Conservation (phyloP, 345 rosid genomes). For the Ricinus communis region DNA sequence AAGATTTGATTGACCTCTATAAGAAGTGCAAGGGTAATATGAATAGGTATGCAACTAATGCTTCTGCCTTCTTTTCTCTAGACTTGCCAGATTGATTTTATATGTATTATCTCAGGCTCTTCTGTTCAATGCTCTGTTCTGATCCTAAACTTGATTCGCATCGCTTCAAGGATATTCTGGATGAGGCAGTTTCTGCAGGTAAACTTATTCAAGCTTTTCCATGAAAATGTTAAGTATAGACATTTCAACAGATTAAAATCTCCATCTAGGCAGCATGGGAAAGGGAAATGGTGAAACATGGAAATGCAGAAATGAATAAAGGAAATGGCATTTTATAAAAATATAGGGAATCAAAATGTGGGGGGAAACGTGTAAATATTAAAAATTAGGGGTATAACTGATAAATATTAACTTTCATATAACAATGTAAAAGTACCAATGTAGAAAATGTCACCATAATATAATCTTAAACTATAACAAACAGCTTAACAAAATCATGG, state of each 20-base stretch:
- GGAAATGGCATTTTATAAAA: no score
- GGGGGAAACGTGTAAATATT: no score
- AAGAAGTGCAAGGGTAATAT: slow-evolving; percentile 66
- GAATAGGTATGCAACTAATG: slow-evolving; percentile 52
- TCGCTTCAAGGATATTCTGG: slow-evolving; percentile 75
- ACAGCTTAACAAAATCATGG: no score
- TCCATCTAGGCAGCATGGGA: no score
- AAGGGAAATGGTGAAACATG: no score
- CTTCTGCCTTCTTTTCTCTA: neutral
- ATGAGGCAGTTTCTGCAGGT: slow-evolving; percentile 73
- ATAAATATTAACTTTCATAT: no score
- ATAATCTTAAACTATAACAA: no score
- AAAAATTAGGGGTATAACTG: no score
- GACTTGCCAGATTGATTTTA: neutral
- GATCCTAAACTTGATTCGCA: slow-evolving; percentile 87
- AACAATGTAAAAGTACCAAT: no score
- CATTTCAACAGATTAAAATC: neutral
- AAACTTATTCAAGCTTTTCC: neutral
- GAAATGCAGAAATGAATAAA: no score
- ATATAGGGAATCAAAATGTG: no score
- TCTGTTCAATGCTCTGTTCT: slow-evolving; percentile 93
- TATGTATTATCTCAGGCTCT: slow-evolving; percentile 49
- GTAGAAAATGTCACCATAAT: no score
- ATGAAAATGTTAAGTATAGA: neutral
- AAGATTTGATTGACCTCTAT: slow-evolving; percentile 73